Base-by-base conservation (phyloP, 192 early-diverging fungal genomes). In the Backusella circina region DNA sequence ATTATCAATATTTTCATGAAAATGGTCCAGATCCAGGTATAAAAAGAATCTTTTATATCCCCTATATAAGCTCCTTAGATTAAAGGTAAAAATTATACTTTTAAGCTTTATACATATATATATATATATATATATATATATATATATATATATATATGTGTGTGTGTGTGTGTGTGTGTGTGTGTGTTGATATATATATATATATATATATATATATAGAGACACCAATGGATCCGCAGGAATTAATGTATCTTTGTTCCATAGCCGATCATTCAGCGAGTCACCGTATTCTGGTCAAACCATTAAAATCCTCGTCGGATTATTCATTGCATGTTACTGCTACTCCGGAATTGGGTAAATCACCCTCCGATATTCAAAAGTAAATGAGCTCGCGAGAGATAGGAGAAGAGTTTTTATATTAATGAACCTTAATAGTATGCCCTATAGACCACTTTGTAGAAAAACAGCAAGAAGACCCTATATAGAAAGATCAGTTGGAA, bases 1-100 rank as follows among this genome's bases (percentile, higher is more conserved):
- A 67, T 18, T 82, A 82, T 47, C 36, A 26, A 6, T 82, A 79
- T 65, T 76, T 76, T 39, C 76, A 82, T 73, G 77, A 79, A 65
- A 78, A 78, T 70, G 81, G 81, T 32, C 51, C 33, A 30, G 36
- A 82, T 65, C 81, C 81, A 73, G 75, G 81, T 78, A n/a, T n/a
- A n/a, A n/a, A 69, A 73, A 33, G 5, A 13, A 67, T 64, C 13
- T 39, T 44, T 39, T 70, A 70, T 18, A 67, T 67, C 28, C 57
- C 28, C 23, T 70, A 21, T 61, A 28, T 47, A 47, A 47, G 44
- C 30, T 44, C 57, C 61, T 26, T 61, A 1, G 10, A 15, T 44
- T 44, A 15, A 44, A n/a, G n/a, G n/a, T n/a, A n/a, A n/a, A n/a
- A n/a, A n/a, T n/a, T n/a, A n/a, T n/a, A n/a, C n/a, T n/a, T n/a